These are phyloP conservation scores for Asclepias syriaca DNA, from an alignment of 257 asterid species.

Conservation along the genomic window DNA sequence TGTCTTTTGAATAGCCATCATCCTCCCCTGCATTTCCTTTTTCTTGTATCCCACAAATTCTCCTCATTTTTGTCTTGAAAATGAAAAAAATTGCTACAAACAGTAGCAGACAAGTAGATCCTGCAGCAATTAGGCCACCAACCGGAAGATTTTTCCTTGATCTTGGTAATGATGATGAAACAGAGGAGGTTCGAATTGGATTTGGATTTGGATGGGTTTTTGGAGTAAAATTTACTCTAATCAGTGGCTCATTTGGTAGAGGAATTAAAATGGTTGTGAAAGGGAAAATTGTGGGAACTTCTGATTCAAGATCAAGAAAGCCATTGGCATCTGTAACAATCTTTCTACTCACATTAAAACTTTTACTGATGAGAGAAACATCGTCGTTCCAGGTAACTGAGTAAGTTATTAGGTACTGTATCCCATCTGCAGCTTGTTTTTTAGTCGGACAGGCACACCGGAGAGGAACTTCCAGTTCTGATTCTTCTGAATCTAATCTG, in stretches of 20 bases:
- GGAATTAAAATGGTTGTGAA: constrained; percentile 22
- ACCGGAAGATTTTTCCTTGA: constrained; percentile 3
- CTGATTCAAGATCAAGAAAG: constrained; percentile 14
- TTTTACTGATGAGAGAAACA: constrained; percentile 25
- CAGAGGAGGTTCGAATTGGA: neutral
- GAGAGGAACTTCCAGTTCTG: constrained; percentile 42
- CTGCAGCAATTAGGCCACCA: constrained; percentile 8
- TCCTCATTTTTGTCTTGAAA: constrained; percentile 1
- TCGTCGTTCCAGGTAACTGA: constrained; percentile 31
- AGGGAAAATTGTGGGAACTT: constrained; percentile 21
- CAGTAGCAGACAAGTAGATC: constrained; percentile 3
- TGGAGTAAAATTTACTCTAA: neutral
- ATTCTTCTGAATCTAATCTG: constrained; percentile 9
- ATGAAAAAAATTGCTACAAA: neutral
- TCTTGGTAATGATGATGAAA: neutral
- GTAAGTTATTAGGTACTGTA: constrained; percentile 40
- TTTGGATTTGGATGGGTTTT: neutral
- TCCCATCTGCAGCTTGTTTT: constrained; percentile 29
- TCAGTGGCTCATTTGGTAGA: constrained; percentile 5
- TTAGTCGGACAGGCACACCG: constrained; percentile 51
- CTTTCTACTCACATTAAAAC: constrained; percentile 28
- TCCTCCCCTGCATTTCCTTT: neutral
- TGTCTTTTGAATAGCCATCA: constrained; percentile 1
- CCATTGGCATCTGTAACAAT: constrained; percentile 37
- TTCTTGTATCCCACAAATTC: neutral